phyloP scores from a whole-genome alignment of 2,329 filamentous ascomycete genomes.

The Colletotrichum sp. region DNA sequence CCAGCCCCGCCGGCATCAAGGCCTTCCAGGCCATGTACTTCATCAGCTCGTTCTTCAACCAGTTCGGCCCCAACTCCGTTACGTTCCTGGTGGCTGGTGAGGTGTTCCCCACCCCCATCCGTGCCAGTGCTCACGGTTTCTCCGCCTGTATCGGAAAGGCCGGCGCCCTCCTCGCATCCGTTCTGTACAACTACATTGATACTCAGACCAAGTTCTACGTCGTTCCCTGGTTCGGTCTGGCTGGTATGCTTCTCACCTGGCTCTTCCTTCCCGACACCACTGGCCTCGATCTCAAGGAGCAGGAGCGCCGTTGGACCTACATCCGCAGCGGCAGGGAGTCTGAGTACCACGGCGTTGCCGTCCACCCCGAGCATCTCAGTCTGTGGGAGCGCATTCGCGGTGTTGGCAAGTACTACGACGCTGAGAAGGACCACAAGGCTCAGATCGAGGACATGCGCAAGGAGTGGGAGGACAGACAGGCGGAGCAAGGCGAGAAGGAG shows the following conservation, averaged over 20 bases:
- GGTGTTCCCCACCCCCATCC: slow-evolving; percentile 93
- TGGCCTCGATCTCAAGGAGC: slow-evolving; percentile 94
- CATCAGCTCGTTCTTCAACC: slow-evolving; percentile 97
- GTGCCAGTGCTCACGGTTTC: slow-evolving; percentile 92
- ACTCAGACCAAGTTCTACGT: slow-evolving; percentile 86
- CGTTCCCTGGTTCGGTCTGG: slow-evolving; percentile 94
- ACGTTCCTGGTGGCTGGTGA: slow-evolving; percentile 96
- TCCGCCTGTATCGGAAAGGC: slow-evolving; percentile 91
- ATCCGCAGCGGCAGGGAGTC: slow-evolving; percentile 77
- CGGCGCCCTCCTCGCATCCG: slow-evolving; percentile 83
- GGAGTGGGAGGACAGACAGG: slow-evolving; percentile 63
- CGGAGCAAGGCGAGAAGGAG: slow-evolving; percentile 53
- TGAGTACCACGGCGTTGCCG: slow-evolving; percentile 92
- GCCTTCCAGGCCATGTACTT: slow-evolving; percentile 99
- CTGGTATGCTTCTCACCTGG: slow-evolving; percentile 80
- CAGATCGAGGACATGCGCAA: slow-evolving; percentile 82
- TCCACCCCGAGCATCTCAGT: slow-evolving; percentile 87
- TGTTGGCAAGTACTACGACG: slow-evolving; percentile 81
- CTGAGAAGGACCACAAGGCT: slow-evolving; percentile 80
- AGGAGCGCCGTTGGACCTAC: slow-evolving; percentile 91
- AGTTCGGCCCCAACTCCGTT: slow-evolving; percentile 95
- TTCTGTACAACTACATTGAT: slow-evolving; percentile 95
- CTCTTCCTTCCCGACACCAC: slow-evolving; percentile 96
- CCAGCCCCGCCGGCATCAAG: slow-evolving; percentile 71
- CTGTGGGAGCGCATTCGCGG: slow-evolving; percentile 85